Evolutionary conservation across 164 flowering plant genomes (phyloP).

Genomic region (Stephania cephalantha): DNA sequence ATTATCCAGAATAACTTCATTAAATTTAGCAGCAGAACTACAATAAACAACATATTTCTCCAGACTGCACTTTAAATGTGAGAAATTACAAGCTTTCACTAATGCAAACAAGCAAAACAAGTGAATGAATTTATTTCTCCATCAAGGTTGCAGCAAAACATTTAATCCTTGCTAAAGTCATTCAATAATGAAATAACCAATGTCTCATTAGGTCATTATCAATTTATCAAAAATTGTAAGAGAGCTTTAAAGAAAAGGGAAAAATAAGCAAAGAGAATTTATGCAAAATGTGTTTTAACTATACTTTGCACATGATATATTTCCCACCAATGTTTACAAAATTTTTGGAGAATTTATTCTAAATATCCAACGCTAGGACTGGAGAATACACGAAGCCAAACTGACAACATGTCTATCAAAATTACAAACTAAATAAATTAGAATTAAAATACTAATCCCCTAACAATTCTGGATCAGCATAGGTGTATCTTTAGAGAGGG

Average conservation of each 20-base stretch:
- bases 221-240: neutral
- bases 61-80: neutral
- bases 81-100: slow-evolving; percentile 3
- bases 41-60: slow-evolving; percentile 5
- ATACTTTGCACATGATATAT: no score
- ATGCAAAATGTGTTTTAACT: no score
- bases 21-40: neutral
- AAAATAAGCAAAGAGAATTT: neutral
- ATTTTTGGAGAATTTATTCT: no score
- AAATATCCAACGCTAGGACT: no score
- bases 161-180: neutral
- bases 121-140: neutral
- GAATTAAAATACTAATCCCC: no score
- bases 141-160: neutral
- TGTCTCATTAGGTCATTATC: neutral
- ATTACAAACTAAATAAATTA: no score
- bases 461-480: no score
- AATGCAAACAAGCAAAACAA: neutral
- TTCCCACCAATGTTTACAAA: no score
- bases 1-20: neutral
- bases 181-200: neutral
- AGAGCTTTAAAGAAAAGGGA: neutral
- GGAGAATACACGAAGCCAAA: no score
- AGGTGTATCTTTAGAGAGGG: no score
- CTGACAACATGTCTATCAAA: no score